Percentiles rank a stretch among this genome's conserved stretches.
These are phyloP conservation scores for Aspergillus glaucus DNA, from an alignment of 2,329 filamentous ascomycete genomes.

Conservation along the genomic window DNA sequence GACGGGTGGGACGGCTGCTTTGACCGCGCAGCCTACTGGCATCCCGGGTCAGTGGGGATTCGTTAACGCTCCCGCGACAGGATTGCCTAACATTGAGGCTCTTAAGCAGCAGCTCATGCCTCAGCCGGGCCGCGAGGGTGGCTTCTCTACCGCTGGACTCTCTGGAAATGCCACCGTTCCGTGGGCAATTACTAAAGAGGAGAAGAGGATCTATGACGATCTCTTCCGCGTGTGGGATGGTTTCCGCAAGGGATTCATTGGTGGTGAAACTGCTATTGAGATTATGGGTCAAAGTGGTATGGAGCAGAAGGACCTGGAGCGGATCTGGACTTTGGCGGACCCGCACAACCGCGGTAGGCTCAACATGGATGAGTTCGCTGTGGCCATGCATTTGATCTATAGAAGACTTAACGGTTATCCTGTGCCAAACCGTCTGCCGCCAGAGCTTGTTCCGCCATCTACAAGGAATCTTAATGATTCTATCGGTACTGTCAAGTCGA, in stretches of 20 bases:
- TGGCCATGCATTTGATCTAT: conserved; percentile 99
- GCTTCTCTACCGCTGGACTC: conserved; percentile 77
- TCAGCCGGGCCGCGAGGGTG: conserved; percentile 81
- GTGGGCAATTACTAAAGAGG: conserved; percentile 97
- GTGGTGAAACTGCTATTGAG: conserved; percentile 87
- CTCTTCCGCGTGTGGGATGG: conserved; percentile 97
- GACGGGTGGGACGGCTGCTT: conserved; percentile 62
- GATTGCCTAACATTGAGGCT: conserved; percentile 88
- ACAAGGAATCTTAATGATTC: conserved; percentile 90
- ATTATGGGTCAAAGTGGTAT: conserved; percentile 95
- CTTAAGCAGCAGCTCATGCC: conserved; percentile 96
- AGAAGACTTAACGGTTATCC: conserved; percentile 94
- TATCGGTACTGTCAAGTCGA: conserved; percentile 83
- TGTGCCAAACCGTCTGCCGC: conserved; percentile 75
- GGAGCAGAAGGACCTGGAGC: conserved; percentile 81
- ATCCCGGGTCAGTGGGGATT: conserved; percentile 95
- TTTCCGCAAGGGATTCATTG: conserved; percentile 84
- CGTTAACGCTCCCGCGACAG: conserved; percentile 84
- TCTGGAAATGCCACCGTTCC: conserved; percentile 93
- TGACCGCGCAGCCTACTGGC: conserved; percentile 93
- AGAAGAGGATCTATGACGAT: conserved; percentile 93
- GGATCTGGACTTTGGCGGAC: conserved; percentile 91
- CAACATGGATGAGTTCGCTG: conserved; percentile 94
- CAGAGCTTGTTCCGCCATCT: conserved; percentile 89
- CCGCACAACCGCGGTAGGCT: conserved; percentile 89